phyloP scores from a whole-genome alignment of 2,329 filamentous ascomycete species.

The Ceratocystis eucalypticola region DNA sequence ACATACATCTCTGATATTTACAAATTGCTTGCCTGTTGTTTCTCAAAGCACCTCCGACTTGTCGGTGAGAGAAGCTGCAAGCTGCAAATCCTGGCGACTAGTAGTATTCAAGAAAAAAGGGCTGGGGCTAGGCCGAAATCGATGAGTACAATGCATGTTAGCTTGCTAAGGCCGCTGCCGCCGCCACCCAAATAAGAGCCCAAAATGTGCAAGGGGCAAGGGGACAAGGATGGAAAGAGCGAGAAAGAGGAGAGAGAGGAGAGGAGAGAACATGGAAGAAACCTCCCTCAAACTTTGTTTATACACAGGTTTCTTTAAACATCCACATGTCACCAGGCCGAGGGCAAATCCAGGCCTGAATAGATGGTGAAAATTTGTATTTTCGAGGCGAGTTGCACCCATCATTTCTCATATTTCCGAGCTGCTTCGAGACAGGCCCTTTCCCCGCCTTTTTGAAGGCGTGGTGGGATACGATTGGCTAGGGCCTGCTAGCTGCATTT shows the following conservation, averaged over 20 bases:
- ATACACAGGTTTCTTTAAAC: background rate
- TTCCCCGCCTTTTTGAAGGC: background rate
- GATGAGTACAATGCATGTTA: background rate
- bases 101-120: background rate
- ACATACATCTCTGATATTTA: background rate
- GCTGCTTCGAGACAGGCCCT: background rate
- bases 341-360: background rate
- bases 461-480: conserved; percentile 1
- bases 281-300: conserved; percentile 3
- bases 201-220: conserved; percentile 6
- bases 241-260: background rate
- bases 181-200: background rate
- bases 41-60: background rate
- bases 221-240: background rate
- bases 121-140: conserved; percentile 9
- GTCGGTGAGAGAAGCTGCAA: background rate
- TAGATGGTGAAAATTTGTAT: background rate
- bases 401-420: background rate
- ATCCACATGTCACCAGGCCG: background rate
- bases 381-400: background rate
- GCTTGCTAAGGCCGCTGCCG: conserved; percentile 3
- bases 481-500: background rate
- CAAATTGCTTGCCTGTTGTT: background rate
- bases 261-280: background rate
- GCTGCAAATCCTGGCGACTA: background rate